phyloP scores from a whole-genome alignment of 1,284 basidiomycete genomes.

The Boletus mariae region DNA sequence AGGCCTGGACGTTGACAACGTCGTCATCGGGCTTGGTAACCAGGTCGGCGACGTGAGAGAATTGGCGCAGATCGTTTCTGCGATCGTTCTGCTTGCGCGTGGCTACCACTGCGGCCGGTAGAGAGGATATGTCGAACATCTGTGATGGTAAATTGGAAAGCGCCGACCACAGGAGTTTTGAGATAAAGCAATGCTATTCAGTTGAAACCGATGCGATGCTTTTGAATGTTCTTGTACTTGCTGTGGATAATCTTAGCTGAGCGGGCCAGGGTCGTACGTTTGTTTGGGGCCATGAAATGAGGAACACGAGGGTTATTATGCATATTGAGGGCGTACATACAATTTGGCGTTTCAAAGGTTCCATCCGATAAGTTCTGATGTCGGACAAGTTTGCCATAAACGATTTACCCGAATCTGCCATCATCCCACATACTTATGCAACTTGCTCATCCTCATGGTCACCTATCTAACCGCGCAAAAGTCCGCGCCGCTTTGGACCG shows the following conservation, averaged over 20 bases:
- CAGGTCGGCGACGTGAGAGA: not conserved
- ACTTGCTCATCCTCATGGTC: constrained; percentile 47
- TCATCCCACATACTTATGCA: constrained; percentile 21
- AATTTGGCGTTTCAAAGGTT: too few species aligned
- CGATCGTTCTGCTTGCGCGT: constrained; percentile 28
- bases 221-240: constrained; percentile 13
- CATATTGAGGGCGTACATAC: too few species aligned
- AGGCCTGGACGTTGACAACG: constrained; percentile 23
- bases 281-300: not conserved
- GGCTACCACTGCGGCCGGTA: constrained; percentile 15
- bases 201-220: not conserved
- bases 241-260: constrained; percentile 9
- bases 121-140: constrained; percentile 8
- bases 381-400: not conserved
- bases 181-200: not conserved
- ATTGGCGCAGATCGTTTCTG: constrained; percentile 11
- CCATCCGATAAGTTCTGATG: not conserved
- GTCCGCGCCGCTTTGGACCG: constrained; percentile 39
- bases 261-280: not conserved
- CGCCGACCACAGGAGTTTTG: constrained; percentile 3
- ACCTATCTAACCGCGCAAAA: constrained; percentile 59
- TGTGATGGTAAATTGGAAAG: not conserved
- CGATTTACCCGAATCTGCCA: constrained; percentile 12
- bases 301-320: not conserved
- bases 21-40: constrained; percentile 3